Base-by-base conservation (phyloP, 441 rosid species). In the Croton setiger region DNA sequence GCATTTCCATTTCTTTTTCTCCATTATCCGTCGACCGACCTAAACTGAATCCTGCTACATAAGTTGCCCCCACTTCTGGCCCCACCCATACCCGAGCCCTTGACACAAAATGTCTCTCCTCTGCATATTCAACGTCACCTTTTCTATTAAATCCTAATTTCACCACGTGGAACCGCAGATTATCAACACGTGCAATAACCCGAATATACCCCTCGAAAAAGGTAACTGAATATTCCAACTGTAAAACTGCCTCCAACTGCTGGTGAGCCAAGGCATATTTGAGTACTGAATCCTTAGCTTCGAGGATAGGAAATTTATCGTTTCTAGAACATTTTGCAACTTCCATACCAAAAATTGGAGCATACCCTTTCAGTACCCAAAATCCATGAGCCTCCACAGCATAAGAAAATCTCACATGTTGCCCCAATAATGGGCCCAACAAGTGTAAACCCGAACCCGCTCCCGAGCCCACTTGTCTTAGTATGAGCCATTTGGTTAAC, bases 231-330 rank as follows among this genome's bases (percentile, higher is more conserved):
- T 93, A 90, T 33, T 85, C 92, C 72, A 90, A 59, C 78, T 93
- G 98, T 44, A 86, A 64, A 6, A 84, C 74, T 5, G 86, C 82
- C 77, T 93, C 97, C 3, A 85, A 83, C 62, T 93, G 96, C 57
- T 93, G 97, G 47, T 93, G 97, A 1, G 94, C 86, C 64, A 90
- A 73, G 63, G 86, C 91, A 65, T 93, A 93, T 55, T 87, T 86
- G 7, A 93, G 74, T 72, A 89, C 85, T 0, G 92, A 74, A 51
- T 88, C 97, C 72, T 82, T 80, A 3, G 96, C 82, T 54, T 77
- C 91, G 14, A 76, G 18, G 3, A 78, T 3, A 0, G 84, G 85
- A 39, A 83, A 86, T 68, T 75, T 82, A 33, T 48, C 67, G 31
- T 60, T 75, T 31, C 56, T 78, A 7, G 75, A 71, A 73, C 76